Percentiles rank a stretch among this genome's conserved stretches.
phyloP scores from a whole-genome alignment of 2,329 filamentous ascomycete species.

The Elsinoe fawcettii region DNA sequence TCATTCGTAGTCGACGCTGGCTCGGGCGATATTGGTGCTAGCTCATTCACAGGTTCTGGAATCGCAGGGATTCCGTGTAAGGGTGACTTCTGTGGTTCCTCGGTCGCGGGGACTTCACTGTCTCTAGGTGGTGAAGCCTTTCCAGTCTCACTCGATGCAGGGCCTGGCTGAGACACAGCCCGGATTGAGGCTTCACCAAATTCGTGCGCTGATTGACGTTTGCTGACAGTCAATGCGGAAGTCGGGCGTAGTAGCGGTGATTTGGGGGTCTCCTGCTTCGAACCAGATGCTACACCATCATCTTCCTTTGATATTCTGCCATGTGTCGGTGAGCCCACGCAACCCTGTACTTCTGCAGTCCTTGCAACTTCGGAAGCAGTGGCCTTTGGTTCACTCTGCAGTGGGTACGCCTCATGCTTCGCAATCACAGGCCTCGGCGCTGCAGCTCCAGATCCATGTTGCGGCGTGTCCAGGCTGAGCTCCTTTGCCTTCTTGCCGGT shows the following conservation, averaged over 20 bases:
- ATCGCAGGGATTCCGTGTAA: too few species aligned
- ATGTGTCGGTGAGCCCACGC: too few species aligned
- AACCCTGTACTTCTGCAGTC: too few species aligned
- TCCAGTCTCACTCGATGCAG: neutral
- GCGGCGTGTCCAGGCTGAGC: neutral
- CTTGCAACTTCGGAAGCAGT: too few species aligned
- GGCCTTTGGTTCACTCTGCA: neutral
- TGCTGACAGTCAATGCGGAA: neutral
- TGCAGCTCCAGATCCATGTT: neutral
- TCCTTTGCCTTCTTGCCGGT: neutral
- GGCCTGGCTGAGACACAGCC: neutral
- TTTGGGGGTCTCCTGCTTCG: neutral
- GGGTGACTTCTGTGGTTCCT: too few species aligned
- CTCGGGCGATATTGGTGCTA: too few species aligned
- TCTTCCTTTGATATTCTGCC: neutral
- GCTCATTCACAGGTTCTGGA: too few species aligned
- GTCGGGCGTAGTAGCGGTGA: neutral
- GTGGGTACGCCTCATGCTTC: neutral
- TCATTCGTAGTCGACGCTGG: too few species aligned
- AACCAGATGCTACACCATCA: neutral
- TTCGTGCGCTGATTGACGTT: neutral
- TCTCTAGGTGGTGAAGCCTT: too few species aligned
- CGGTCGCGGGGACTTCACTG: neutral
- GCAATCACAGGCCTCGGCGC: neutral
- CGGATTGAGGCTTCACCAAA: neutral